Evolutionary conservation across 1,139 yeast species (phyloP).

Genomic region (Pichia sp.): DNA sequence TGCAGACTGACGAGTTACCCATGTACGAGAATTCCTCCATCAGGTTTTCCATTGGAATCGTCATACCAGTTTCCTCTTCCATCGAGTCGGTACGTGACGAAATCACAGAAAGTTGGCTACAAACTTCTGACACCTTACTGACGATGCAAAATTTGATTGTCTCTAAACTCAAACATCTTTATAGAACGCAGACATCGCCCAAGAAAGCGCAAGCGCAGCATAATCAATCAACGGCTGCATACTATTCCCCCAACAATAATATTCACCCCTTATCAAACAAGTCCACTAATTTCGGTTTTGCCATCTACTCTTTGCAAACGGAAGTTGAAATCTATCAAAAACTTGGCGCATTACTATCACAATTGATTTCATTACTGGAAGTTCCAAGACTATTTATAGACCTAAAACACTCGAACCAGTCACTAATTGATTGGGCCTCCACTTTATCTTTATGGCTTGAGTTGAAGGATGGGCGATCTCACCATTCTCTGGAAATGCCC

Average conservation of each 20-base stretch:
- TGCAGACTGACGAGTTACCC: conserved; percentile 22
- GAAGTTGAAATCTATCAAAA: conserved; percentile 42
- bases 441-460: conserved; percentile 54
- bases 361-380: conserved; percentile 41
- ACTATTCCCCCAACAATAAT: background rate
- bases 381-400: conserved; percentile 44
- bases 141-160: conserved; percentile 39
- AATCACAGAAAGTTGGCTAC: conserved; percentile 48
- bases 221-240: conserved; percentile 2
- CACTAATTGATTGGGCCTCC: conserved; percentile 48
- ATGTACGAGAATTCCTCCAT: conserved; percentile 23
- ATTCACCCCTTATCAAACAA: background rate
- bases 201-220: conserved; percentile 24
- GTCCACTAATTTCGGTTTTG: conserved; percentile 32
- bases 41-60: conserved; percentile 46
- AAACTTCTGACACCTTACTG: conserved; percentile 41
- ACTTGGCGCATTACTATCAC: conserved; percentile 37
- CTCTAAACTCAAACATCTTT: conserved; percentile 36
- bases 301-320: conserved; percentile 36
- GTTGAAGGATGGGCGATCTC: conserved; percentile 44
- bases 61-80: conserved; percentile 43
- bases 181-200: conserved; percentile 16
- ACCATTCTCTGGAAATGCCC: conserved; percentile 6
- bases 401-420: conserved; percentile 26
- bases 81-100: conserved; percentile 37